Percentiles rank a stretch among this genome's conserved stretches.
phyloP scores from a whole-genome alignment of 805 yeast genomes.

The Saccharomycopsis capsularis region DNA sequence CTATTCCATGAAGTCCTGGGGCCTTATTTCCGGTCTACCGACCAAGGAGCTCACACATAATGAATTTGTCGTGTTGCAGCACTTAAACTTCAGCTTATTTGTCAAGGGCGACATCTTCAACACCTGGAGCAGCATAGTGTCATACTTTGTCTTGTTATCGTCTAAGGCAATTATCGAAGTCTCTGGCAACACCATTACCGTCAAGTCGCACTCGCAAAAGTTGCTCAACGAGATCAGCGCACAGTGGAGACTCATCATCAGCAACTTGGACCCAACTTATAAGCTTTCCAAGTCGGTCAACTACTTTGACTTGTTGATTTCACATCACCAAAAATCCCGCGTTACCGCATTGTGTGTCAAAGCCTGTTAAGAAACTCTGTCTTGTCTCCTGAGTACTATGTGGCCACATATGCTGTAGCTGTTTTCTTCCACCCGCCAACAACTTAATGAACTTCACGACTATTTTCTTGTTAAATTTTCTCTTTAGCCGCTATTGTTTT shows the following conservation, averaged over 20 bases:
- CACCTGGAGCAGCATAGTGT: conserved; percentile 30
- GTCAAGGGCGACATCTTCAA: conserved; percentile 43
- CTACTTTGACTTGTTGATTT: conserved; percentile 2
- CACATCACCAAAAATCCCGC: not conserved
- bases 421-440: no score
- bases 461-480: no score
- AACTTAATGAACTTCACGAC: no score
- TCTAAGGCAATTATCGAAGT: not conserved
- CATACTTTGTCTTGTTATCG: conserved; percentile 23
- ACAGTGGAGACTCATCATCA: conserved; percentile 11
- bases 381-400: no score
- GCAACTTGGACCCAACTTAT: conserved; percentile 9
- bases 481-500: no score
- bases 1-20: conserved; percentile 65
- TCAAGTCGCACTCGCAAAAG: not conserved
- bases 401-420: not conserved
- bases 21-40: conserved; percentile 61
- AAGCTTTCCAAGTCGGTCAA: conserved; percentile 7
- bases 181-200: not conserved
- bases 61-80: conserved; percentile 47
- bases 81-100: conserved; percentile 51
- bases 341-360: not conserved
- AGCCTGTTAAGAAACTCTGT: not conserved
- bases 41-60: conserved; percentile 40
- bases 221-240: not conserved